Evolutionary conservation across 306 rosid genomes (phyloP).

Genomic region (Vigna trinervia): DNA sequence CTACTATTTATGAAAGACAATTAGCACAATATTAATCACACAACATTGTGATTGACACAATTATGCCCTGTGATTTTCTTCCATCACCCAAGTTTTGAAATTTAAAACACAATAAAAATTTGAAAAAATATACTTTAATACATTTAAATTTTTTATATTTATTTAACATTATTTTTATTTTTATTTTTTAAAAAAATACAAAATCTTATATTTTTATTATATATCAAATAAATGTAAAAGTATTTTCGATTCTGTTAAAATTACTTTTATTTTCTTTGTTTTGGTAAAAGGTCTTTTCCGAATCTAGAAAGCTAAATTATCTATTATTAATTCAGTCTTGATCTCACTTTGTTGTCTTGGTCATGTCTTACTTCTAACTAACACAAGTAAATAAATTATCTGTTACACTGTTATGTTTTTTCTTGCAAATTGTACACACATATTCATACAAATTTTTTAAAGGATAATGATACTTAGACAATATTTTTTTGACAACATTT

Average conservation of each 20-base stretch:
- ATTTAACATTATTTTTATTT: no score
- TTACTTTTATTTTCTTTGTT: not conserved
- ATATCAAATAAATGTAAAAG: no score
- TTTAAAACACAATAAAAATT: not conserved
- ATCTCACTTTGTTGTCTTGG: not conserved
- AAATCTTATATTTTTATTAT: no score
- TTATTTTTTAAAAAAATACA: no score
- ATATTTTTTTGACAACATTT: no score
- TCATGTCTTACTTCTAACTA: not conserved
- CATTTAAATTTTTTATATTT: no score
- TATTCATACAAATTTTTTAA: not conserved
- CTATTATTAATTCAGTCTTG: not conserved
- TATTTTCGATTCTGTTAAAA: no score
- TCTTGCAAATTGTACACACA: not conserved
- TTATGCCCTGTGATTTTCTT: not conserved
- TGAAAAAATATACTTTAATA: no score
- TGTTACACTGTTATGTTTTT: not conserved
- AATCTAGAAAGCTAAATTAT: conserved; percentile 19
- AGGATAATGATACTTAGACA: no score
- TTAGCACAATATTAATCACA: conserved; percentile 17
- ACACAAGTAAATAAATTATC: not conserved
- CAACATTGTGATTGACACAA: conserved; percentile 12
- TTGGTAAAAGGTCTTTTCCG: not conserved
- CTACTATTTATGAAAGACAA: conserved; percentile 10
- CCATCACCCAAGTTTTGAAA: not conserved